Percentiles rank a stretch among this genome's conserved stretches.
phyloP scores from a whole-genome alignment of 441 rosid genomes.

The Flueggea neowawraea region DNA sequence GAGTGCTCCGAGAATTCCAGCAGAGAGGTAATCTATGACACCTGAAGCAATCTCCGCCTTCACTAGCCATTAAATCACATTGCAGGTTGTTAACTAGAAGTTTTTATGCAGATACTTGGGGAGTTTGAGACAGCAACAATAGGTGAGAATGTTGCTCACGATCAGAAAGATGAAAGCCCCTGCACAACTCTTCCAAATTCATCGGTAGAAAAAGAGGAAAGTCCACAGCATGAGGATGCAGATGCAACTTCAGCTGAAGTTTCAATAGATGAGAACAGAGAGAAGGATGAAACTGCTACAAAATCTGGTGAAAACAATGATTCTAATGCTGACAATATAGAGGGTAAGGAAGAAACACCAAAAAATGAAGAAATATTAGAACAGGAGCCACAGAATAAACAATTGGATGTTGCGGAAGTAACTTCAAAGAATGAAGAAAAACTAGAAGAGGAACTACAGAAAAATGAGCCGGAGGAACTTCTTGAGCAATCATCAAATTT shows the following conservation, averaged over 20 bases:
- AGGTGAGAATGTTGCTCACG: neutral
- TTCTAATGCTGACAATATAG: neutral
- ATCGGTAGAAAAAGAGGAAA: neutral
- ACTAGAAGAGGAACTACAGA: neutral
- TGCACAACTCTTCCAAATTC: neutral
- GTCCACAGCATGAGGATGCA: neutral
- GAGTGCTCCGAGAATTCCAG: constrained; percentile 1
- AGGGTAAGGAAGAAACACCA: neutral
- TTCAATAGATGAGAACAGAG: neutral
- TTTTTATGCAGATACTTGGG: neutral
- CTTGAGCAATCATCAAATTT: neutral
- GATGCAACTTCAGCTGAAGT: neutral
- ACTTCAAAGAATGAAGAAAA: neutral
- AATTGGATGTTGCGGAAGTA: neutral
- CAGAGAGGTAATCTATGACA: constrained; percentile 13
- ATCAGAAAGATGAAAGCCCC: neutral
- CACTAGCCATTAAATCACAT: neutral
- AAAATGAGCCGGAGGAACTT: constrained; percentile 10
- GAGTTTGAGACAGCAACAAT: neutral
- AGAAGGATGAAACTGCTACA: neutral
- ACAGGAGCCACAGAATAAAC: neutral
- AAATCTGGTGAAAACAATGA: neutral
- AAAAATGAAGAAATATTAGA: constrained; percentile 1
- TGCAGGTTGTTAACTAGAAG: neutral
- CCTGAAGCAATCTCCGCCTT: neutral